Evolutionary conservation across 129 eudicot species (phyloP), one percentile per base, ranked within the genome.

Genomic region (Escallonia rubra): DNA sequence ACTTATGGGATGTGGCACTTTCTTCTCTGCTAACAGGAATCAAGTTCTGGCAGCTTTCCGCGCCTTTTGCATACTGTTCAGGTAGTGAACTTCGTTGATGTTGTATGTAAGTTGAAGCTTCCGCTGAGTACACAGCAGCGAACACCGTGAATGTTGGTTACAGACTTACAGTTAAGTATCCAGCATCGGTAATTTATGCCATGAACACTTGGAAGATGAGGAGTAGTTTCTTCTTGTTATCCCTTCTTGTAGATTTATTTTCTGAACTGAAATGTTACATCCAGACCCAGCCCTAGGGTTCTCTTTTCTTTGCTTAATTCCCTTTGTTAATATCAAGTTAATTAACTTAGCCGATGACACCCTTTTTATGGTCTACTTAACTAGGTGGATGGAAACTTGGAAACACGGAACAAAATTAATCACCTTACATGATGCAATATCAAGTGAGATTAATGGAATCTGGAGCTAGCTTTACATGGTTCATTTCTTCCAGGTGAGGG

Each of bases 301-400:
- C 46, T 43, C 43, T 54, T 67, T 14, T 67, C 12, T 67, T 10
- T 42, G 46, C 7, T 52, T 8, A 50, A 3, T 10, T 66, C 16
- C 6, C 39, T 15, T 8, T 44, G 16, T n/a, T 6, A n/a, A 42
- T 59, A 54, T 40, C 42, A 16, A 10, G 16, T 14, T 57, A 53
- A n/a, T 67, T 50, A 10, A 23, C 34, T 53, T 13, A 59, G 59
- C 7, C 61, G 45, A 68, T 43, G 39, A 69, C 63, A 10, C 57
- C 63, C 64, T 34, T 54, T 61, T 61, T 61, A 64, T 71, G 12
- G 50, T 43, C 54, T 43, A 59, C 70, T 38, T 73, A 23, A 23
- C 56, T 64, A 93, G 99, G 95, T 93, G 43, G 99, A 93, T 79
- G 99, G 96, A 62, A 93, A 96, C n/a, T 93, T n/a, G n/a, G n/a